Evolutionary conservation across 257 asterid species (phyloP), one percentile per base, ranked within the genome.

Genomic region (Gardenia jasminoides): DNA sequence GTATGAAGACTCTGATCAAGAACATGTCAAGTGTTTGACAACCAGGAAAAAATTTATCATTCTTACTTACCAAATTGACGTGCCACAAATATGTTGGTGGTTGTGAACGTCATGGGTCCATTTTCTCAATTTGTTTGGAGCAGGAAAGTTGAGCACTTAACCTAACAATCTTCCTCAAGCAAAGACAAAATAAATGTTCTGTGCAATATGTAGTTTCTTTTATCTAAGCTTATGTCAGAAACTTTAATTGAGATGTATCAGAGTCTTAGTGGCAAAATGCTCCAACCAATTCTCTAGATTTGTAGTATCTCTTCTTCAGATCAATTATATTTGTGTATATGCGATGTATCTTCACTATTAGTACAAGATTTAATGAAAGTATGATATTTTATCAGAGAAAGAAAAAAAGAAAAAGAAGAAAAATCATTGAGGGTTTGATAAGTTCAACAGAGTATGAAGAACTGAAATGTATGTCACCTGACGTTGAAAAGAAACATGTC

Each of bases 101-200:
- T 47, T 72, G 47, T 72, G 10, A 72, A 30, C 30, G 33, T 30
- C 47, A n/a, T 17, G 77, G 47, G 77, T 28, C 67, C 77, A 72
- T 72, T 59, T 22, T 7, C 61, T 17, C 33, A 6, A 50, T 44
- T 28, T 3, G 26, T n/a, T 33, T 28, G 69, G 41, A 11, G 41
- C 69, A 64, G 4, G 6, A 12, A 12, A 2, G 15, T 64, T 28
- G 20, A 26, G 10, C 62, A 56, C 62, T 52, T 52, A 8, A 58
- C 28, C 65, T 22, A 22, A 58, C 30, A 7, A 22, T 58, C 26
- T 58, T 22, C 7, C 3, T 7, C 20, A 58, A 12, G 3, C 22
- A 22, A 22, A 58, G 30, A 22, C 20, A 9, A 1, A 58, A 58
- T 58, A 19, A 58, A 58, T 58, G 13, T 22, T 22, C 65, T 22